Conservation (phyloP, 2,329 filamentous ascomycete genomes). For the Nigrospora sphaerica region DNA sequence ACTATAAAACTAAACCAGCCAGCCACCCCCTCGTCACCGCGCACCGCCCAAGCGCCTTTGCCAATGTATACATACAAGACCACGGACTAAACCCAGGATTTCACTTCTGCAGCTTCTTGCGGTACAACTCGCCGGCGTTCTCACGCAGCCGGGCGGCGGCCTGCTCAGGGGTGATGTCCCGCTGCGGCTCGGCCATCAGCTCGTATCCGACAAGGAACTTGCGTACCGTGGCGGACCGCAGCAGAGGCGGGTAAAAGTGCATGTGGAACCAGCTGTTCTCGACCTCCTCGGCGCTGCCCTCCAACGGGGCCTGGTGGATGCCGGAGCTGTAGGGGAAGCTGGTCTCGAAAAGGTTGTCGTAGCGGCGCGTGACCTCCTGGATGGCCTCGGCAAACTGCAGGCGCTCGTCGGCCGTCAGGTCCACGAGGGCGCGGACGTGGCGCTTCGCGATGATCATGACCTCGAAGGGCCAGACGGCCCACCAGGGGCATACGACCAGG, state of each 20-base stretch:
- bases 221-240: conserved; percentile 86
- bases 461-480: conserved; percentile 97
- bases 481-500: conserved; percentile 89
- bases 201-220: conserved; percentile 98
- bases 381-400: conserved; percentile 73
- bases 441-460: conserved; percentile 80
- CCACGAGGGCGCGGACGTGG: conserved; percentile 78
- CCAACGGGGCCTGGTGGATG: conserved; percentile 87
- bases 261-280: conserved; percentile 89
- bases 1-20: not conserved
- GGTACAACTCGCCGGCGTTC: conserved; percentile 73
- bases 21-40: not conserved
- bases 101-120: conserved; percentile 46
- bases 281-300: conserved; percentile 73
- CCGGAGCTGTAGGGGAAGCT: conserved; percentile 97
- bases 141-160: conserved; percentile 67
- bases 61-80: not conserved
- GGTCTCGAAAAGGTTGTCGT: conserved; percentile 96
- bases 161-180: conserved; percentile 96
- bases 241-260: conserved; percentile 92
- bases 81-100: not conserved
- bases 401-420: conserved; percentile 67
- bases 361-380: conserved; percentile 80
- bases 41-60: not conserved
- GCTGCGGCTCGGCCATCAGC: conserved; percentile 93